Percentiles rank a stretch among this genome's conserved stretches.
phyloP scores from a whole-genome alignment of 108 stramenopile species.

The Nitzschia putrida region DNA sequence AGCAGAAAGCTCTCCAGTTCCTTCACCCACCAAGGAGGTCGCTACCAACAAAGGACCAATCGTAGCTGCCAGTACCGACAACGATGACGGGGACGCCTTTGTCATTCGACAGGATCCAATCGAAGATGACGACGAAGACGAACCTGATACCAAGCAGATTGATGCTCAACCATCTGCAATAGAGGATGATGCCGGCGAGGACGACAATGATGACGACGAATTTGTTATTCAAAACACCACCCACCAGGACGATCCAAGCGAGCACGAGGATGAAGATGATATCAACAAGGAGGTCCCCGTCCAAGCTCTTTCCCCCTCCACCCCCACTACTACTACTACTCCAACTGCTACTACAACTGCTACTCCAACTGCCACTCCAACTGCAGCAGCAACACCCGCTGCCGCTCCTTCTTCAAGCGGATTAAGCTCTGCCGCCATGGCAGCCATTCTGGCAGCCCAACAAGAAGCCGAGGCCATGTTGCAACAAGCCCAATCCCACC shows the following conservation, averaged over 20 bases:
- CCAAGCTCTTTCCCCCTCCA: background rate
- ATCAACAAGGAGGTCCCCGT: background rate
- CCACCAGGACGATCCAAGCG: background rate
- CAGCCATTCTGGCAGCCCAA: slow-evolving; percentile 55
- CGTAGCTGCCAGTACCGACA: background rate
- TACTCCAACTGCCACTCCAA: background rate
- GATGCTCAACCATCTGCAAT: background rate
- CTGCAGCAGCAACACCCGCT: background rate
- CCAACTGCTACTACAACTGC: background rate
- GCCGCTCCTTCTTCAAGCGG: background rate
- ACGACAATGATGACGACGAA: slow-evolving; percentile 31
- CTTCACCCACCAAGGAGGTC: too few relatives aligned
- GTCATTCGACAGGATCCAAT: background rate
- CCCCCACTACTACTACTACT: background rate
- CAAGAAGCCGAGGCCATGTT: slow-evolving; percentile 58
- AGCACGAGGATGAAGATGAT: background rate
- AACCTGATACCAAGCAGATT: background rate
- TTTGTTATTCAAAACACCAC: background rate
- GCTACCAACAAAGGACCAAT: too few relatives aligned
- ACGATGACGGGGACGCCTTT: slow-evolving; percentile 6
- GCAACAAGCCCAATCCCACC: slow-evolving; percentile 5
- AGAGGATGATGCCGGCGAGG: background rate
- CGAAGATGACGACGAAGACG: background rate
- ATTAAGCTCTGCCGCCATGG: slow-evolving; percentile 49
- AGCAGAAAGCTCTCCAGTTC: too few relatives aligned